Conservation (phyloP, 148 eudicot species). For the Vaccinium myrtillus region DNA sequence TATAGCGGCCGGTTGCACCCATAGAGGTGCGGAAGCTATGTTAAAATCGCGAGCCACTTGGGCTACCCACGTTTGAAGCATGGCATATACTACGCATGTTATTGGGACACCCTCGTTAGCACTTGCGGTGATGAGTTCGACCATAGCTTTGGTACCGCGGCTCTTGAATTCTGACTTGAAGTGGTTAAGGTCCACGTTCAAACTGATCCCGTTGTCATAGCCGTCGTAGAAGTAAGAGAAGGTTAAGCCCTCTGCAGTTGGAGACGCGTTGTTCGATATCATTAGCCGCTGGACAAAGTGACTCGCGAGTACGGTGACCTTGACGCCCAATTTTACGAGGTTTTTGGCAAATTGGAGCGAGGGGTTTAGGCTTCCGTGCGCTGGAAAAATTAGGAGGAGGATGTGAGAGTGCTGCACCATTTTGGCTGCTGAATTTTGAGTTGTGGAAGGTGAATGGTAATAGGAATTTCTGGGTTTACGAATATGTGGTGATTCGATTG, state of each 20-base stretch:
- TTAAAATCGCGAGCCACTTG: conserved; percentile 34
- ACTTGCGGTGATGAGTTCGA: conserved; percentile 15
- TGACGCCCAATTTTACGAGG: conserved; percentile 27
- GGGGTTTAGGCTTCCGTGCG: conserved; percentile 52
- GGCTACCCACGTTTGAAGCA: conserved; percentile 41
- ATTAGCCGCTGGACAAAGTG: conserved; percentile 15
- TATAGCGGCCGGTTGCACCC: conserved; percentile 30
- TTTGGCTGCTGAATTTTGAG: too few relatives aligned
- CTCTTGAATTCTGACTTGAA: conserved; percentile 21
- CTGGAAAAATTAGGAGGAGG: conserved; percentile 25
- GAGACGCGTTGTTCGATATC: background rate
- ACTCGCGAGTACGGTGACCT: conserved; percentile 40
- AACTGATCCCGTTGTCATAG: conserved; percentile 24
- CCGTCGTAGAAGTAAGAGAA: conserved; percentile 32
- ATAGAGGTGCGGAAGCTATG: conserved; percentile 34
- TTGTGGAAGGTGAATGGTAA: too few relatives aligned
- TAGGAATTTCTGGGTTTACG: too few relatives aligned
- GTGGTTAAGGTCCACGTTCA: background rate
- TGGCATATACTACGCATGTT: conserved; percentile 31
- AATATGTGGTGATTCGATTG: too few relatives aligned
- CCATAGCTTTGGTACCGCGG: conserved; percentile 16
- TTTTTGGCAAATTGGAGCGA: conserved; percentile 44
- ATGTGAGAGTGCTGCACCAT: conserved; percentile 21
- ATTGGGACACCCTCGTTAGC: conserved; percentile 22
- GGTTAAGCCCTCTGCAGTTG: conserved; percentile 17